Percentiles rank a stretch among this genome's conserved stretches.
These are phyloP conservation scores for Aspergillus sp. DNA, from an alignment of 2,329 filamentous ascomycete genomes.

Conservation along the genomic window DNA sequence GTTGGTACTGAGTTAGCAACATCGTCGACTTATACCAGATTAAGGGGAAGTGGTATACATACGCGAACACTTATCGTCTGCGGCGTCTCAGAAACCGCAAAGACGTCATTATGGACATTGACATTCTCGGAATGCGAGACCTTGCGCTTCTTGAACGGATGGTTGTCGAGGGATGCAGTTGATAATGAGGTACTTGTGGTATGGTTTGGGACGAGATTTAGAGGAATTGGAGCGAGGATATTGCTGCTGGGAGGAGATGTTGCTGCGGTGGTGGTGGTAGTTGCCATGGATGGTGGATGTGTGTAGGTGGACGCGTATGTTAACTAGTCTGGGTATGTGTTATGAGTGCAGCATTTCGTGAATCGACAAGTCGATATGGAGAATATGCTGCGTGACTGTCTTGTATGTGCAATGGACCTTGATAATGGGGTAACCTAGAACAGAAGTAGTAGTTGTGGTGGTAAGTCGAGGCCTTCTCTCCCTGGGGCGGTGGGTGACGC, in stretches of 20 bases:
- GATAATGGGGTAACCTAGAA: background rate
- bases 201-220: constrained; percentile 33
- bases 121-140: background rate
- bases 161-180: constrained; percentile 8
- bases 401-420: background rate
- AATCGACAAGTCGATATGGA: too few species aligned
- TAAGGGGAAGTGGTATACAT: background rate
- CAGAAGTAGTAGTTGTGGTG: background rate
- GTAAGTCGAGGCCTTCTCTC: background rate
- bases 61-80: background rate
- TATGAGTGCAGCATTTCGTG: too few species aligned
- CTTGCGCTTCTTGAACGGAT: constrained; percentile 40
- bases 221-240: constrained; percentile 37
- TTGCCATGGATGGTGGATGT: constrained; percentile 43
- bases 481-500: background rate
- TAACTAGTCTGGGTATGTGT: background rate
- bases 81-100: background rate
- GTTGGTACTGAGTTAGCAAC: constrained; percentile 2
- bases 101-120: background rate
- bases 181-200: background rate
- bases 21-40: too few species aligned
- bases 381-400: background rate
- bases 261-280: constrained; percentile 21
- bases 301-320: constrained; percentile 21
- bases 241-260: constrained; percentile 6